Conservation (phyloP, 2,329 filamentous ascomycete species). For the Myotisia sp. region DNA sequence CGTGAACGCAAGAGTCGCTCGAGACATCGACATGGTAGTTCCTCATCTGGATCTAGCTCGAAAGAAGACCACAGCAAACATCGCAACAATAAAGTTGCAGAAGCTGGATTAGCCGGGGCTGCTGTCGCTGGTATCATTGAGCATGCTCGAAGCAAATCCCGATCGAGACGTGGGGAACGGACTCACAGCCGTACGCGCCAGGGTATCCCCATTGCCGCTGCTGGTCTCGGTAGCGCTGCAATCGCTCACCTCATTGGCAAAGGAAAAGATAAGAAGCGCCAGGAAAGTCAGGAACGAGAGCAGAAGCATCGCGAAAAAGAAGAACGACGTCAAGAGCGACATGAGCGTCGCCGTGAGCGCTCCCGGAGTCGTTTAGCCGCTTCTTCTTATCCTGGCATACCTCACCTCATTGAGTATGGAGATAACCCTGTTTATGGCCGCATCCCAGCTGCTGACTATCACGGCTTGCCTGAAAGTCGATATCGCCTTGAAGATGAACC, state of each 20-base stretch:
- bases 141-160: slow-evolving; percentile 43
- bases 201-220: slow-evolving; percentile 46
- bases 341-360: slow-evolving; percentile 30
- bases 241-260: slow-evolving; percentile 49
- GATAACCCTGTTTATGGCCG: slow-evolving; percentile 47
- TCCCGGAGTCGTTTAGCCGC: slow-evolving; percentile 30
- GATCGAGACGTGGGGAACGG: slow-evolving; percentile 34
- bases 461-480: slow-evolving; percentile 28
- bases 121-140: slow-evolving; percentile 49
- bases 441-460: slow-evolving; percentile 33
- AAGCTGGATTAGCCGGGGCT: slow-evolving; percentile 48
- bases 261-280: slow-evolving; percentile 46
- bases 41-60: slow-evolving; percentile 23
- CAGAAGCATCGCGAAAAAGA: slow-evolving; percentile 25
- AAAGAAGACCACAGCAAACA: slow-evolving; percentile 41
- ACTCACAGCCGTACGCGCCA: slow-evolving; percentile 40
- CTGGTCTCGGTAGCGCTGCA: slow-evolving; percentile 47
- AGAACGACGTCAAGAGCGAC: slow-evolving; percentile 20
- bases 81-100: slow-evolving; percentile 45
- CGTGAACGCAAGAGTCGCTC: slow-evolving; percentile 37
- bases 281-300: slow-evolving; percentile 9
- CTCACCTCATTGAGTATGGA: slow-evolving; percentile 50
- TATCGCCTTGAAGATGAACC: slow-evolving; percentile 23
- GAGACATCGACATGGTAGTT: slow-evolving; percentile 25
- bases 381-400: slow-evolving; percentile 28